phyloP scores from a whole-genome alignment of 2,329 filamentous ascomycete species.

The Pestalotiopsis fici region DNA sequence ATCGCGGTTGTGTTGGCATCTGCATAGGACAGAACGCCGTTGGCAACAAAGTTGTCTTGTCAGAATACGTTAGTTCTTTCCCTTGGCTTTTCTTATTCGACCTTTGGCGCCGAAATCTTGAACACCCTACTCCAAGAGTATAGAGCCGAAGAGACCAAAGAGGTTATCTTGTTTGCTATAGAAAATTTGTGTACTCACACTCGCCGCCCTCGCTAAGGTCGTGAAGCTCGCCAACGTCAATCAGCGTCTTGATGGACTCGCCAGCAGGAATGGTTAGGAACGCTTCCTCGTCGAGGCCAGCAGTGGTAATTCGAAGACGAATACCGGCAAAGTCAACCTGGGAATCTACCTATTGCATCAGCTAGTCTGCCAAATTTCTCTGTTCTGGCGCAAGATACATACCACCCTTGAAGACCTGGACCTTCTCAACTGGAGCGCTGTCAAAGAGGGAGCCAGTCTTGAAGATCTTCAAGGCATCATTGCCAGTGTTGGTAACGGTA shows the following conservation, averaged over 20 bases:
- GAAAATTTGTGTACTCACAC: slow-evolving; percentile 22
- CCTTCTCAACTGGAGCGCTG: slow-evolving; percentile 53
- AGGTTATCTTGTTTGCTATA: no score
- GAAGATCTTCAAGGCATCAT: slow-evolving; percentile 49
- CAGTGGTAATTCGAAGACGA: slow-evolving; percentile 47
- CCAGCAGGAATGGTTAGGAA: slow-evolving; percentile 51
- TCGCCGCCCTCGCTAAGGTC: slow-evolving; percentile 51
- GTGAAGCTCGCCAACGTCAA: slow-evolving; percentile 58
- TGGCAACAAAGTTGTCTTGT: slow-evolving; percentile 50
- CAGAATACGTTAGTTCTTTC: not conserved
- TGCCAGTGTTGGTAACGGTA: slow-evolving; percentile 53
- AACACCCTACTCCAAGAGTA: no score
- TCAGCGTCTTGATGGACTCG: slow-evolving; percentile 51
- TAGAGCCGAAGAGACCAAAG: no score
- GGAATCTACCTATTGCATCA: slow-evolving; percentile 31
- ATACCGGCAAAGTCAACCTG: slow-evolving; percentile 54
- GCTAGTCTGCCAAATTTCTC: not conserved
- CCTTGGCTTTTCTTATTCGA: no score
- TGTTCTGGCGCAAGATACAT: slow-evolving; percentile 22
- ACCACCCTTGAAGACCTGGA: slow-evolving; percentile 49
- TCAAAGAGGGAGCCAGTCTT: slow-evolving; percentile 57
- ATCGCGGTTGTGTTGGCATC: slow-evolving; percentile 52
- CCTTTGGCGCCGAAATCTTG: no score
- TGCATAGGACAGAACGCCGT: slow-evolving; percentile 58
- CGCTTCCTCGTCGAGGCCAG: slow-evolving; percentile 43